Evolutionary conservation across 305 asterid species (phyloP), one percentile per base, ranked within the genome.

Genomic region (Ajuga reptans): DNA sequence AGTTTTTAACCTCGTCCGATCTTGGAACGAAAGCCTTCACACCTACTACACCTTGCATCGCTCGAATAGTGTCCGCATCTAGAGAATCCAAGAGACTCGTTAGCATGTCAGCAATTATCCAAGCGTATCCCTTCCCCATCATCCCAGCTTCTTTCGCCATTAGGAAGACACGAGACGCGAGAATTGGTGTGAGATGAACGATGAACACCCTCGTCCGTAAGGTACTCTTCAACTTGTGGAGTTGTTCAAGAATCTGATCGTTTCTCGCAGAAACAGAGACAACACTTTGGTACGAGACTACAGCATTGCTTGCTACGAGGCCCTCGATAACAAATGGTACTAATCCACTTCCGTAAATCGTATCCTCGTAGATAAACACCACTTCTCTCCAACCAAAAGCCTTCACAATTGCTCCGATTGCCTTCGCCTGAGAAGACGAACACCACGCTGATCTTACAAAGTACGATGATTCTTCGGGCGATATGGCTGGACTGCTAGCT

Each of bases 151-250:
- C 49, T 55, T 64, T 61, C 12, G 72, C 83, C 78, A 68, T 49
- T 5, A 34, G 2, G 49, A 81, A 78, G 58, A 68, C 12, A 17
- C 72, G 64, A 4, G 72, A 8, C 9, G 75, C 85, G 6, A 72
- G 72, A 39, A 4, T 0, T 31, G 80, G 79, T 5, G 39, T 15
- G 79, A 85, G 53, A 27, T 85, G 86, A 33, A 85, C 84, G 6
- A 85, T 56, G 59, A 83, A 85, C 31, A 85, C 88, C 79, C 83
- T 72, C 0, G 85, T 80, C 74, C 68, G 82, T 80, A 74, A 74
- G 0, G 75, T n/a, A n/a, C n/a, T 78, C 71, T 18, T 80, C 41
- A 83, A 62, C 68, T 76, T 78, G 51, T 76, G 47, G 12, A 85
- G 82, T 43, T 83, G 72, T 16, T 9, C 11, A n/a, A 70, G 69